Conservation (phyloP, 306 rosid species). For the Quercus ilex region DNA sequence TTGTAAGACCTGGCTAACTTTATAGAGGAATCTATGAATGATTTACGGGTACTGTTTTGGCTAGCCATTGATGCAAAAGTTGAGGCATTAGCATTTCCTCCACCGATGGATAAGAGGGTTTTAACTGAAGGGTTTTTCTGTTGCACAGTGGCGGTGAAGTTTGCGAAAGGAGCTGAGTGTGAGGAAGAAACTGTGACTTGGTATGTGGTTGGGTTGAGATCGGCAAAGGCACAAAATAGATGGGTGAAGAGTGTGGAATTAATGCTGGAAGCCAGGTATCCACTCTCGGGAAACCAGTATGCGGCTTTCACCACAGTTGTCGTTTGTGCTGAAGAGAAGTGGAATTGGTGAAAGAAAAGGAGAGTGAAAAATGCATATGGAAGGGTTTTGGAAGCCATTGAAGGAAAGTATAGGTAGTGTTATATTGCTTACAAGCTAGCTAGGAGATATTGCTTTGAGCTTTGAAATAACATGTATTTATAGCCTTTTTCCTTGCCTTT, state of each 20-base stretch:
- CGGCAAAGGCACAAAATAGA: conserved; percentile 59
- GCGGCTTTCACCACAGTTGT: conserved; percentile 10
- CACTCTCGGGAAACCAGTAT: conserved; percentile 47
- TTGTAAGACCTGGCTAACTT: conserved; percentile 25
- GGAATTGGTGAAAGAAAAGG: conserved; percentile 23
- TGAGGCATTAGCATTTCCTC: conserved; percentile 19
- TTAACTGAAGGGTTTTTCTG: conserved; percentile 37
- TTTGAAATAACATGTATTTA: not conserved
- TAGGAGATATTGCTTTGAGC: not conserved
- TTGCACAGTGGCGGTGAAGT: conserved; percentile 38
- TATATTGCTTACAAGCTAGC: too few species aligned
- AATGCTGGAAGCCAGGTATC: conserved; percentile 29
- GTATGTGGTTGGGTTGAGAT: conserved; percentile 20
- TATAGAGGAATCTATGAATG: conserved; percentile 41
- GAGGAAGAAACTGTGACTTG: conserved; percentile 31
- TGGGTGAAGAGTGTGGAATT: conserved; percentile 60
- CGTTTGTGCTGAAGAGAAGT: conserved; percentile 18
- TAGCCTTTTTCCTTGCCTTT: not conserved
- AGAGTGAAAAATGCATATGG: conserved; percentile 9
- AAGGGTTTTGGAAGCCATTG: conserved; percentile 35
- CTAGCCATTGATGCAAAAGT: conserved; percentile 44
- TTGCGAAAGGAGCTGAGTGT: conserved; percentile 23
- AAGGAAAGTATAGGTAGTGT: not conserved
- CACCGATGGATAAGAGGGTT: conserved; percentile 49
- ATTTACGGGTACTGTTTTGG: conserved; percentile 17